phyloP scores from a whole-genome alignment of 768 basidiomycete genomes.

The Tricholoma flavovirens region DNA sequence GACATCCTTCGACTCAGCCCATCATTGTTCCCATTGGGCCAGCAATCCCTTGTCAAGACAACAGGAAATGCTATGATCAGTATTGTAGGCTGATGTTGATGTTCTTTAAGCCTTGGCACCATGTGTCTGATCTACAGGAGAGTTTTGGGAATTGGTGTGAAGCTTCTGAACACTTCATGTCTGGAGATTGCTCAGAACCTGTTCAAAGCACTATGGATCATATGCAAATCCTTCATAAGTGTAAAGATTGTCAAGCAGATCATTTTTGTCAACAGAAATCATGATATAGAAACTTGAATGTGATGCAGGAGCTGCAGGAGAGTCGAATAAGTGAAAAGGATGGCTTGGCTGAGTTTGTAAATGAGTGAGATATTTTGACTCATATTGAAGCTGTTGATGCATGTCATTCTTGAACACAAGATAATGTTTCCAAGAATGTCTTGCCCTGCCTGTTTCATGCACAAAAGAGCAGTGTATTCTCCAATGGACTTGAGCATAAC shows the following conservation, averaged over 20 bases:
- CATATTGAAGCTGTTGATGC: slow-evolving; percentile 23
- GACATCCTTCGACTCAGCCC: background rate
- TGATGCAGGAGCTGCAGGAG: background rate
- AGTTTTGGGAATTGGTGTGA: background rate
- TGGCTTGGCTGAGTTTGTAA: slow-evolving; percentile 29
- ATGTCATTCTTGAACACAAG: slow-evolving; percentile 30
- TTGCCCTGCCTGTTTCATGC: background rate
- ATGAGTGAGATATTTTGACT: slow-evolving; percentile 29
- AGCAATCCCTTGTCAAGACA: background rate
- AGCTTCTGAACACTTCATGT: background rate
- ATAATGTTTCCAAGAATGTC: slow-evolving; percentile 10
- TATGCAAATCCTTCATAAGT: background rate
- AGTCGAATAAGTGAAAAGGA: slow-evolving; percentile 18
- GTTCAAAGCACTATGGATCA: background rate
- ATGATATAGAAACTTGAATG: slow-evolving; percentile 14
- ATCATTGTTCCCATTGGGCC: background rate
- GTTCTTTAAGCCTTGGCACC: background rate
- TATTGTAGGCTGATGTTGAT: background rate
- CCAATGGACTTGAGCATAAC: background rate
- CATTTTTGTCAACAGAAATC: slow-evolving; percentile 27
- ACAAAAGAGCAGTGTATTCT: background rate
- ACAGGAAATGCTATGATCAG: background rate
- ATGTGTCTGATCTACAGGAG: background rate
- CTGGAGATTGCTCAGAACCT: background rate
- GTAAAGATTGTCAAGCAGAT: background rate